These are phyloP conservation scores for Rhizopus sp. DNA, from an alignment of 371 early-diverging fungal species.

Conservation along the genomic window DNA sequence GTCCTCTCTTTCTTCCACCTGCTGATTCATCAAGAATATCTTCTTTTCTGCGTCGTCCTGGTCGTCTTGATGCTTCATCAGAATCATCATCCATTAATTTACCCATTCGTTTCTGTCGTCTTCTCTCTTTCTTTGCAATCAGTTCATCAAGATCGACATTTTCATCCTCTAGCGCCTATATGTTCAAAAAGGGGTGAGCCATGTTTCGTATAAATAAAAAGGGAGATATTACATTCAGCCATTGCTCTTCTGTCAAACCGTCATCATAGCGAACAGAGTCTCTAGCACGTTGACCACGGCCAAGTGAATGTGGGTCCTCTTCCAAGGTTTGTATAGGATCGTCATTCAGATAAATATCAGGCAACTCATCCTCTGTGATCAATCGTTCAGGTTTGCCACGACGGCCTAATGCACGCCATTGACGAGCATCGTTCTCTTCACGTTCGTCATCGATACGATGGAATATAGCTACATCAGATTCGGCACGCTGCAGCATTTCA, in stretches of 20 bases:
- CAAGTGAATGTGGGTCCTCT: constrained; percentile 34
- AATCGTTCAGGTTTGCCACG: constrained; percentile 67
- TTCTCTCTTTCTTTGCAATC: constrained; percentile 38
- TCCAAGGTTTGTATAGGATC: constrained; percentile 54
- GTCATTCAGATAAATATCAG: constrained; percentile 72
- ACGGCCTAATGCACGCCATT: constrained; percentile 35
- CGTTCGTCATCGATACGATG: constrained; percentile 48
- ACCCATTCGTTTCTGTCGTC: constrained; percentile 21
- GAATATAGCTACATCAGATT: constrained; percentile 35
- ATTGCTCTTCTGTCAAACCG: constrained; percentile 93
- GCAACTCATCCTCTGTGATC: constrained; percentile 84
- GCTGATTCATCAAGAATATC: constrained; percentile 4
- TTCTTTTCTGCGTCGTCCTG: constrained; percentile 22
- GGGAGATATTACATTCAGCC: constrained; percentile 57
- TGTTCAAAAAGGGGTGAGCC: not conserved
- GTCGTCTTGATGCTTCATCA: constrained; percentile 6
- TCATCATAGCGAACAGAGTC: constrained; percentile 85
- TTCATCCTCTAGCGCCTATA: constrained; percentile 62
- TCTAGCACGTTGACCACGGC: constrained; percentile 71
- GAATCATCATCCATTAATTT: constrained; percentile 15
- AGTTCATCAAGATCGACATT: constrained; percentile 65
- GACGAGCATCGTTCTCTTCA: constrained; percentile 21
- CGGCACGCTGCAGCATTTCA: constrained; percentile 38
- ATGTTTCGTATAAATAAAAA: not conserved
- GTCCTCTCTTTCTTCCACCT: constrained; percentile 50